These are phyloP conservation scores for Phytophthora pinifolia DNA, from an alignment of 352 stramenopile species.

Conservation along the genomic window DNA sequence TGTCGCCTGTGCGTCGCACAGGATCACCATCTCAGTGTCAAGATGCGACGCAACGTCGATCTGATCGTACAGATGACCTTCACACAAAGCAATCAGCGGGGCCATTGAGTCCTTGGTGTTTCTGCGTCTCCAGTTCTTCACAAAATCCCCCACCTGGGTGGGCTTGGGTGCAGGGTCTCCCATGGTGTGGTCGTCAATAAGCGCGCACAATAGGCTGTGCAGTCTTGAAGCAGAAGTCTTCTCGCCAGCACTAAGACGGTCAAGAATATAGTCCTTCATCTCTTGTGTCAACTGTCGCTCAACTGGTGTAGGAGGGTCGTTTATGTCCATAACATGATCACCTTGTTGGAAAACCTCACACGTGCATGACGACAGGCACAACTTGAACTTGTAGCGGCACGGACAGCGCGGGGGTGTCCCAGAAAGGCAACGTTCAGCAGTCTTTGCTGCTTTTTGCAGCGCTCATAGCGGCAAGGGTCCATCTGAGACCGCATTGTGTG, in stretches of 20 bases:
- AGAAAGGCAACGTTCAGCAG: neutral
- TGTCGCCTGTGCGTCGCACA: slow-evolving; percentile 2
- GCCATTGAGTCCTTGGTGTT: neutral
- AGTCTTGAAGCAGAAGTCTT: neutral
- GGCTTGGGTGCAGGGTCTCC: neutral
- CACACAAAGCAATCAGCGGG: slow-evolving; percentile 1
- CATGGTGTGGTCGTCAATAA: neutral
- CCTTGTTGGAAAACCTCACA: neutral
- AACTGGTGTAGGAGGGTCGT: neutral
- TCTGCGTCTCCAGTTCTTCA: slow-evolving; percentile 11
- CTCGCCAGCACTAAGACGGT: neutral
- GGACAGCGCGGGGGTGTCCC: neutral
- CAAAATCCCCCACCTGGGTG: neutral
- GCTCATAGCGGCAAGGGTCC: neutral
- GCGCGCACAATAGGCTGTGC: neutral
- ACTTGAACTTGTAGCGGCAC: slow-evolving; percentile 6
- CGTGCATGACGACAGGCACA: neutral
- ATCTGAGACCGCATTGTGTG: neutral
- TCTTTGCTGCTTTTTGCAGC: neutral
- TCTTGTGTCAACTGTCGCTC: neutral
- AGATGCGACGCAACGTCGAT: neutral
- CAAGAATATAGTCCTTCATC: slow-evolving; percentile 3
- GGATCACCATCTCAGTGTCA: neutral
- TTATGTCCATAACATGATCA: slow-evolving; percentile 8
- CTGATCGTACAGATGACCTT: slow-evolving; percentile 3